Conservation (phyloP, 768 basidiomycete genomes). For the Leucosporidium yakuticum region DNA sequence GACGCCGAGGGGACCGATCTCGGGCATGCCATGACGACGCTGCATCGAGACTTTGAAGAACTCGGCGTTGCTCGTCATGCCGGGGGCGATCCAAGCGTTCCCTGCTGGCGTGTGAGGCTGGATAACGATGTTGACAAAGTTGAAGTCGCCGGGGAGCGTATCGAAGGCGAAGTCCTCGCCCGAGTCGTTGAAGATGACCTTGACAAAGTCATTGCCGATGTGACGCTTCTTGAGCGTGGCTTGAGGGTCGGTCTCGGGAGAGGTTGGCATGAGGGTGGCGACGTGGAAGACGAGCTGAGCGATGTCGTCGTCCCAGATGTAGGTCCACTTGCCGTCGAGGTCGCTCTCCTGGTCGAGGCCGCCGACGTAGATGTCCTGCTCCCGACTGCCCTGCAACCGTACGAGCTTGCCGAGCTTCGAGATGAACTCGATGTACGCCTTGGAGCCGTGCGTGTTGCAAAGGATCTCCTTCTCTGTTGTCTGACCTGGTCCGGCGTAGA, state of each 20-base stretch:
- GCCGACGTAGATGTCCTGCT: conserved; percentile 71
- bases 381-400: conserved; percentile 77
- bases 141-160: conserved; percentile 86
- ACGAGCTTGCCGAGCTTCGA: conserved; percentile 83
- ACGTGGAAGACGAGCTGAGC: conserved; percentile 91
- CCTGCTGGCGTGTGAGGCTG: conserved; percentile 83
- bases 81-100: conserved; percentile 72
- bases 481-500: conserved; percentile 93
- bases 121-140: conserved; percentile 95
- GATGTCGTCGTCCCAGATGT: conserved; percentile 99
- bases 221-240: conserved; percentile 85
- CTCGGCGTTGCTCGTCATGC: conserved; percentile 57
- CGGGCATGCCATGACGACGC: conserved; percentile 79
- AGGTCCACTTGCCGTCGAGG: conserved; percentile 91
- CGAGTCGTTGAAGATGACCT: conserved; percentile 97
- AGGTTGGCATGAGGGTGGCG: conserved; percentile 93
- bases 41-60: conserved; percentile 94
- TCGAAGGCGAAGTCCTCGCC: conserved; percentile 79
- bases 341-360: conserved; percentile 69
- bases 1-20: conserved; percentile 84
- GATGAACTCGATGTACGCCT: conserved; percentile 88
- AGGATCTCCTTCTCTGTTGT: conserved; percentile 77
- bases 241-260: conserved; percentile 55
- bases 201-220: conserved; percentile 93
- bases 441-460: conserved; percentile 83